These are phyloP conservation scores for Cadophora sp. DNA, from an alignment of 2,329 filamentous ascomycete genomes.

Conservation along the genomic window DNA sequence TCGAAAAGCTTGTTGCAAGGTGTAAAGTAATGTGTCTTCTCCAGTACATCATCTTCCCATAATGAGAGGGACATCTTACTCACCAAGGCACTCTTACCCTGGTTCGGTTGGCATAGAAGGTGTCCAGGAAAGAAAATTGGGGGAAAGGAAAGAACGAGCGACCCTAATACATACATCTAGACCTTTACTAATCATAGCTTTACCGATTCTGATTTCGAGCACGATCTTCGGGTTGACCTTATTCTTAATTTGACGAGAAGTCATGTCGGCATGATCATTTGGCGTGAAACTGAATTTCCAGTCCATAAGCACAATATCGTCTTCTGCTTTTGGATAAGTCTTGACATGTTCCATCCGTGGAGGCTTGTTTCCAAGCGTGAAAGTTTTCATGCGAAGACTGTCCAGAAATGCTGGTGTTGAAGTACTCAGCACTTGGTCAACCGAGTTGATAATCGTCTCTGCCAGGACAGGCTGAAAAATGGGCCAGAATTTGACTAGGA, in stretches of 20 bases:
- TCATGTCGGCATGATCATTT: conserved; percentile 92
- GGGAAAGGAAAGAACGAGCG: too few relatives aligned
- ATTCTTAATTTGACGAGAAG: conserved; percentile 85
- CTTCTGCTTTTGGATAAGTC: conserved; percentile 94
- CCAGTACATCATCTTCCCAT: too few relatives aligned
- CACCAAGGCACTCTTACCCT: too few relatives aligned
- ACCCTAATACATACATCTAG: conserved; percentile 77
- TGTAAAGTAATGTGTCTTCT: too few relatives aligned
- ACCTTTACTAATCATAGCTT: conserved; percentile 96
- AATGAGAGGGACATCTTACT: too few relatives aligned
- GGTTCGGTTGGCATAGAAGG: too few relatives aligned
- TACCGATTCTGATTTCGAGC: conserved; percentile 91
- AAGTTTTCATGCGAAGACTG: conserved; percentile 90
- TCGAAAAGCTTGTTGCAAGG: too few relatives aligned
- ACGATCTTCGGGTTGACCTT: conserved; percentile 98
- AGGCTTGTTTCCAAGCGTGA: conserved; percentile 92
- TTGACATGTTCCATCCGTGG: conserved; percentile 97
- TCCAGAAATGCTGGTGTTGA: conserved; percentile 92
- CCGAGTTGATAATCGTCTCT: conserved; percentile 88
- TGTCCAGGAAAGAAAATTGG: too few relatives aligned
- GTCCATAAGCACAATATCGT: conserved; percentile 97
- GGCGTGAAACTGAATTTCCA: conserved; percentile 99
- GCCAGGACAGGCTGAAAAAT: conserved; percentile 96
- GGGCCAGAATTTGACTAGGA: conserved; percentile 98
- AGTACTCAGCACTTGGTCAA: conserved; percentile 94